Evolutionary conservation across 441 rosid species (phyloP), one percentile per base, ranked within the genome.

Genomic region (Biscutella auriculata): DNA sequence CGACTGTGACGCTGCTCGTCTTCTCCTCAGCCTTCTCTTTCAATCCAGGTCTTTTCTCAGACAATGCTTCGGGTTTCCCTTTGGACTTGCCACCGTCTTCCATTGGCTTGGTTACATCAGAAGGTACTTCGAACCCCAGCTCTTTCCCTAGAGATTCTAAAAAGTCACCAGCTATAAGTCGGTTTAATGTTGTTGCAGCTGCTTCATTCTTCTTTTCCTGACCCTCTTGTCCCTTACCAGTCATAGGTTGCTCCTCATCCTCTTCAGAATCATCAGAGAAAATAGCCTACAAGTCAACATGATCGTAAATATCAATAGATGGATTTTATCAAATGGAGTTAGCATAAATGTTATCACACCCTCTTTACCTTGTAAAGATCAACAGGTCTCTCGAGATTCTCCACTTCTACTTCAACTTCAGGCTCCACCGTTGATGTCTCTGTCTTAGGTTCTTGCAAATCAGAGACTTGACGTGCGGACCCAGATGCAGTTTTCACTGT

Each of bases 191-290:
- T 25, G 89, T 67, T 57, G 85, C 82, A 7, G 96, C 96, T 32
- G 79, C 93, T 70, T 83, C 85, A 45, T 62, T 74, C 76, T 82
- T 81, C 82, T 82, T 87, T 69, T 79, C 88, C 46, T 82, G 76
- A 60, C 84, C 78, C 64, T 72, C 91, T 33, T 32, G 65, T 44
- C 67, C 57, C 49, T 68, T 72, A 37, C 43, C 66, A 41, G 37
- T 52, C 40, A 74, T 9, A 28, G 57, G 68, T 61, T 76, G 69
- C 53, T 77, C 96, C 13, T 34, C 75, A 67, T 88, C 96, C 35
- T 81, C 93, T 56, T 87, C 96, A 23, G 97, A 89, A 65, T 87
- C 99, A 76, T 93, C 97, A 35, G 96, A 89, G 75, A 93, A 93
- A 51, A 93, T 93, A 51, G 99, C 95, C 98, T 92, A 79, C 72